Conservation (phyloP, 1,139 yeast genomes). For the Taiozyma sp. region DNA sequence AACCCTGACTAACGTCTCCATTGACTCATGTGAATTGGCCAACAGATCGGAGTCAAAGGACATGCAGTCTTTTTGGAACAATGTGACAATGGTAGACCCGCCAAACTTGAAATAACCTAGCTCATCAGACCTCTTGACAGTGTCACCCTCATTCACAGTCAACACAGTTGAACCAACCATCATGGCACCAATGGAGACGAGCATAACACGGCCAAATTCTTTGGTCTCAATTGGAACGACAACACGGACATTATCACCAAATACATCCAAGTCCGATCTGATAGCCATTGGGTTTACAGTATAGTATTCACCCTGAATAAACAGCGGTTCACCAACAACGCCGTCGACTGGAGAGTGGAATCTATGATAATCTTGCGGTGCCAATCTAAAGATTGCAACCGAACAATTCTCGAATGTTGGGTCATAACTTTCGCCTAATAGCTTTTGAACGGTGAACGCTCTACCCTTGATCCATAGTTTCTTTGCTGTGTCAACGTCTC, state of each 20-base stretch:
- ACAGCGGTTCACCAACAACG: conserved; percentile 54
- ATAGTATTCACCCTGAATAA: conserved; percentile 85
- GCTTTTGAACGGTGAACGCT: conserved; percentile 62
- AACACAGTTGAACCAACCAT: conserved; percentile 92
- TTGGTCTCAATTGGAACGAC: conserved; percentile 72
- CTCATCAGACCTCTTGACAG: conserved; percentile 69
- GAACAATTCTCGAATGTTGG: conserved; percentile 47
- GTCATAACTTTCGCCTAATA: conserved; percentile 43
- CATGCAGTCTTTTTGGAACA: conserved; percentile 41
- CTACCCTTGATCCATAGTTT: conserved; percentile 89
- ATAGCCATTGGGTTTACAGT: conserved; percentile 98
- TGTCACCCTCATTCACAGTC: conserved; percentile 59
- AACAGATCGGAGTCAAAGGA: conserved; percentile 71
- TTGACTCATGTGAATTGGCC: conserved; percentile 59
- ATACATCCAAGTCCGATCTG: conserved; percentile 82
- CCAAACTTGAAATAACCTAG: conserved; percentile 95
- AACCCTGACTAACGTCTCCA: conserved; percentile 82
- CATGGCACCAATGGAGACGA: conserved; percentile 95
- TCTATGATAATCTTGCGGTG: conserved; percentile 96
- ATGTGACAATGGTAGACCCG: conserved; percentile 77
- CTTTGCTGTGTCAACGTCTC: conserved; percentile 58
- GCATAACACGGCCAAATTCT: conserved; percentile 69
- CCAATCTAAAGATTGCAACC: conserved; percentile 77
- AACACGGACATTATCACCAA: conserved; percentile 84
- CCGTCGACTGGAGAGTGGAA: conserved; percentile 90